Conservation (phyloP, 345 rosid species). For the Brassica carinata region DNA sequence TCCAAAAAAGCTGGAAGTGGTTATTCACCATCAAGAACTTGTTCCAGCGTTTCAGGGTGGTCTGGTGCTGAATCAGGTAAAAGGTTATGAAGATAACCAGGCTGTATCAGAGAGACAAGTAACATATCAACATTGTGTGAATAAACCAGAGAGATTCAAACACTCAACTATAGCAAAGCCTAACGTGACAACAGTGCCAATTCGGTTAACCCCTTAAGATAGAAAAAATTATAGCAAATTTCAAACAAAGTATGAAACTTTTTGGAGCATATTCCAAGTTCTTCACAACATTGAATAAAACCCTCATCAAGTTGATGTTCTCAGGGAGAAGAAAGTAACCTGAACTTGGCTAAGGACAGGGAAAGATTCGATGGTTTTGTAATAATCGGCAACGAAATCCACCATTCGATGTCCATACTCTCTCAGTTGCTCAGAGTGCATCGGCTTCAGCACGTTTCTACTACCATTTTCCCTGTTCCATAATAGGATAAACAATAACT, state of each 20-base stretch:
- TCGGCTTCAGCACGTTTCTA: conserved; percentile 49
- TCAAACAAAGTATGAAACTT: background rate
- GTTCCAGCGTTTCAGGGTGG: conserved; percentile 64
- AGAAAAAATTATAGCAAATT: background rate
- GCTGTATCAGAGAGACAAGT: conserved; percentile 45
- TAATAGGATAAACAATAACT: background rate
- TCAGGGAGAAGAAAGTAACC: conserved; percentile 37
- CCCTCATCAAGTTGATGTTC: background rate
- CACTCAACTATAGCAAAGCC: background rate
- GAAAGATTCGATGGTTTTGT: conserved; percentile 63
- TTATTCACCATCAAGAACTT: conserved; percentile 73
- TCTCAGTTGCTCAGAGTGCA: conserved; percentile 76
- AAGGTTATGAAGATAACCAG: conserved; percentile 43
- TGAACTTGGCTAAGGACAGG: conserved; percentile 93
- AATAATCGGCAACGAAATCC: conserved; percentile 92
- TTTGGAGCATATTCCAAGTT: background rate
- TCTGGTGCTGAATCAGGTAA: conserved; percentile 83
- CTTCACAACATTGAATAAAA: background rate
- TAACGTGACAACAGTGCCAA: background rate
- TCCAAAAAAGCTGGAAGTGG: background rate
- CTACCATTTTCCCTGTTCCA: conserved; percentile 29
- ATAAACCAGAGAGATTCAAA: background rate
- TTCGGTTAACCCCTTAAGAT: background rate
- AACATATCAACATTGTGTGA: conserved; percentile 12
- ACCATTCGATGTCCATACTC: conserved; percentile 83